Evolutionary conservation across 129 eudicot genomes (phyloP), one percentile per base, ranked within the genome.

Genomic region (Pulicaria dysenterica): DNA sequence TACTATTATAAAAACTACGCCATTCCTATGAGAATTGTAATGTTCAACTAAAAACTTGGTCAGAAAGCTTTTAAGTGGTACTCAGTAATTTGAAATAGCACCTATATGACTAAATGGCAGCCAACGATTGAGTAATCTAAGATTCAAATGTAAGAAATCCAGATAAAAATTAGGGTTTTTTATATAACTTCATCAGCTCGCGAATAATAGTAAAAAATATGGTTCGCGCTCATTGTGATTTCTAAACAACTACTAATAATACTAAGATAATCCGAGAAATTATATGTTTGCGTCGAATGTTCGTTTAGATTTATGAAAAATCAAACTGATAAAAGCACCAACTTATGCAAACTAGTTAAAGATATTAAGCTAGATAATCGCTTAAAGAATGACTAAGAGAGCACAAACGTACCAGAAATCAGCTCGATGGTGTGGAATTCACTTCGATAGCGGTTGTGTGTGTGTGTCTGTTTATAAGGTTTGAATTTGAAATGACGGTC

Each of bases 401-500:
- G 71, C 4, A 43, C 12, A 11, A 62, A 64, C 72, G 14, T 65
- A 75, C 79, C 73, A 43, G 73, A 74, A 74, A 64, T 64, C 58
- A 56, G 43, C 11, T 36, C 69, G 46, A 15, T 73, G 59, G 70
- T 49, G 9, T 62, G 73, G 36, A 64, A 34, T 51, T 75, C 48
- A 61, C 8, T 62, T 39, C 40, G 43, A 49, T 14, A 75, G 66
- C 10, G 55, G 43, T 57, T 24, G 31, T 24, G 2, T 14, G 72
- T 66, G 38, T 15, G 43, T 45, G 51, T 24, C 1, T 14, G 16
- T 49, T 9, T 7, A 34, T 24, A 2, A 56, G 55, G 40, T 75
- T 75, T 66, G 80, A 75, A 75, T 37, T 58, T 58, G 67, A 75
- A 73, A 75, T 43, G 67, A 67, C 80, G 80, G 67, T 55, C 67